Evolutionary conservation across 768 basidiomycete species (phyloP).

Genomic region (Royoungia palumana): DNA sequence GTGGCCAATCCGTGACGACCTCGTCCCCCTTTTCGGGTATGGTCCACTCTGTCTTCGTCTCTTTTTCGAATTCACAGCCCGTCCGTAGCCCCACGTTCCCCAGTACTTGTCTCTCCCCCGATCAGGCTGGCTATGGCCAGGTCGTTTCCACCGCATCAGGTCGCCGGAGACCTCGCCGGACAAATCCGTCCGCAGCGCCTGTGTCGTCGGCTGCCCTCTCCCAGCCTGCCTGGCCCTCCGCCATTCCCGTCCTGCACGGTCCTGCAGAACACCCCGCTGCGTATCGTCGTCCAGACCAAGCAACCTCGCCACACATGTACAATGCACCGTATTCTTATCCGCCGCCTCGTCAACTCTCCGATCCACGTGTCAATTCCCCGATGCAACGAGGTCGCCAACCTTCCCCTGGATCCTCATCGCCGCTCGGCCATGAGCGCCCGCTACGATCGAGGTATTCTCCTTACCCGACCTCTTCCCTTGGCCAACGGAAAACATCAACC

Average conservation of each 20-base stretch:
- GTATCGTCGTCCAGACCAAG: constrained; percentile 26
- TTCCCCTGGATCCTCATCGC: constrained; percentile 25
- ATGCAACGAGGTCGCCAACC: constrained; percentile 30
- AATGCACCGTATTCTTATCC: constrained; percentile 29
- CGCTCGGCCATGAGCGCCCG: constrained; percentile 23
- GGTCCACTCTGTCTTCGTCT: constrained; percentile 12
- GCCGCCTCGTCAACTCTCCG: constrained; percentile 27
- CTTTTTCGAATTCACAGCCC: constrained; percentile 16
- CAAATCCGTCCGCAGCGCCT: constrained; percentile 38
- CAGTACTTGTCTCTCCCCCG: constrained; percentile 76
- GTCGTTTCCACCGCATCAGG: constrained; percentile 60
- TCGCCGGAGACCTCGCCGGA: constrained; percentile 60
- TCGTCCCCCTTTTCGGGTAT: constrained; percentile 87
- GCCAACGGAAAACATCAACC: constrained; percentile 25
- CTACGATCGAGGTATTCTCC: constrained; percentile 41
- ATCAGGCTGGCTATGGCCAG: constrained; percentile 85
- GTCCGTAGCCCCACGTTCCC: constrained; percentile 73
- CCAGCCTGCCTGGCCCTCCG: constrained; percentile 45
- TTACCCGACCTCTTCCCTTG: constrained; percentile 35
- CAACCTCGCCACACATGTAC: constrained; percentile 25
- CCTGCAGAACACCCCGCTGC: constrained; percentile 20
- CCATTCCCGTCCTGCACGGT: constrained; percentile 33
- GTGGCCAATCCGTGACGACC: constrained; percentile 82
- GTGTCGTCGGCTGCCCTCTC: constrained; percentile 31
- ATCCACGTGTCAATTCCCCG: constrained; percentile 27